Conservation (phyloP, 768 basidiomycete genomes). For the Mycena maculata region DNA sequence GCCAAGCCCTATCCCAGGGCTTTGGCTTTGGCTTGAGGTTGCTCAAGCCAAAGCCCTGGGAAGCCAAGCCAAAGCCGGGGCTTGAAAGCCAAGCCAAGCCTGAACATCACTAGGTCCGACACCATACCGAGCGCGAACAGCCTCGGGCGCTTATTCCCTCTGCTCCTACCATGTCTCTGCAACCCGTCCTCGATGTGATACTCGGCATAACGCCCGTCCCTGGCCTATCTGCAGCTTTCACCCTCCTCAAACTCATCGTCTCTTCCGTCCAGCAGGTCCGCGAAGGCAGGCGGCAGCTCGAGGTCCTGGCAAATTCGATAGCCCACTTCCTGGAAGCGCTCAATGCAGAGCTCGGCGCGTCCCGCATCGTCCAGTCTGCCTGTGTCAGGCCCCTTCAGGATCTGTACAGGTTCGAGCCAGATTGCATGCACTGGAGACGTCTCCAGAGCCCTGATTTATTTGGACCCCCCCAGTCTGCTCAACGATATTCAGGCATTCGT, state of each 20-base stretch:
- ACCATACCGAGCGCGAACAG: not conserved
- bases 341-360: not conserved
- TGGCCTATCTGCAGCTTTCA: conserved; percentile 6
- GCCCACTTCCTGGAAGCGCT: conserved; percentile 5
- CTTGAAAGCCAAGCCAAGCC: too few species aligned
- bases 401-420: conserved; percentile 4
- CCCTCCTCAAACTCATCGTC: conserved; percentile 10
- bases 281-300: conserved; percentile 9
- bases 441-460: not conserved
- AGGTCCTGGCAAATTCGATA: not conserved
- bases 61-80: too few species aligned
- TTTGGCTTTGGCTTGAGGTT: too few species aligned
- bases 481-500: conserved; percentile 7
- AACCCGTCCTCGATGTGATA: conserved; percentile 2
- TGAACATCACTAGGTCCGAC: too few species aligned
- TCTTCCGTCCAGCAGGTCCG: not conserved
- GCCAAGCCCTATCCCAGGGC: too few species aligned
- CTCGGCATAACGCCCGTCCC: conserved; percentile 18
- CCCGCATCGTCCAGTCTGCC: not conserved
- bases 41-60: too few species aligned
- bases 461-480: not conserved
- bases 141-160: not conserved
- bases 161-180: not conserved
- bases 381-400: not conserved
- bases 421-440: too few species aligned